Percentiles rank a stretch among this genome's conserved stretches.
Conservation (phyloP, 75 land plant genomes). For the Pinus taeda region DNA sequence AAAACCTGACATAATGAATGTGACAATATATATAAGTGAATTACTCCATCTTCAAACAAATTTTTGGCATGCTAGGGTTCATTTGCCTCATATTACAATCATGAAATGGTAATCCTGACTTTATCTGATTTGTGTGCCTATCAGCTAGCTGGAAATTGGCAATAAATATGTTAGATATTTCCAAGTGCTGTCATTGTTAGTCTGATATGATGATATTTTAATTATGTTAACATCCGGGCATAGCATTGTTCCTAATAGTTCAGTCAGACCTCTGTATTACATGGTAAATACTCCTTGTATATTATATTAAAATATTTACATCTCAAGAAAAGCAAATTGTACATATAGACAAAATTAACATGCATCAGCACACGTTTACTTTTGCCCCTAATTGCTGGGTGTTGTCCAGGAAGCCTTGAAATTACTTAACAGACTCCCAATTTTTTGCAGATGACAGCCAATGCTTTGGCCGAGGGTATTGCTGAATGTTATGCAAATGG, state of each 20-base stretch:
- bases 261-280: too few relatives aligned
- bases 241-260: too few relatives aligned
- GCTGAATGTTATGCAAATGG: conserved; percentile 71
- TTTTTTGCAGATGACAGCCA: conserved; percentile 82
- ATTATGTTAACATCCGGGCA: too few relatives aligned
- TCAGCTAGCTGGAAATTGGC: neutral
- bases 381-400: too few relatives aligned
- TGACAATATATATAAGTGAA: neutral
- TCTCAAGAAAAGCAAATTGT: too few relatives aligned
- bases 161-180: neutral
- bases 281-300: too few relatives aligned
- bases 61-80: neutral
- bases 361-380: too few relatives aligned
- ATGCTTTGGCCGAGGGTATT: conserved; percentile 70
- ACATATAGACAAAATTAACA: too few relatives aligned
- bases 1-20: neutral
- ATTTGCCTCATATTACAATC: neutral
- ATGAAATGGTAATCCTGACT: neutral
- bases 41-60: neutral
- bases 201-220: neutral
- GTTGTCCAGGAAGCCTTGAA: neutral
- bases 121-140: neutral
- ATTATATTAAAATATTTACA: too few relatives aligned
- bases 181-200: neutral
- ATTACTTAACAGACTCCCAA: neutral